Conservation (phyloP, 805 yeast species). For the Saccharomycopsis capsularis region DNA sequence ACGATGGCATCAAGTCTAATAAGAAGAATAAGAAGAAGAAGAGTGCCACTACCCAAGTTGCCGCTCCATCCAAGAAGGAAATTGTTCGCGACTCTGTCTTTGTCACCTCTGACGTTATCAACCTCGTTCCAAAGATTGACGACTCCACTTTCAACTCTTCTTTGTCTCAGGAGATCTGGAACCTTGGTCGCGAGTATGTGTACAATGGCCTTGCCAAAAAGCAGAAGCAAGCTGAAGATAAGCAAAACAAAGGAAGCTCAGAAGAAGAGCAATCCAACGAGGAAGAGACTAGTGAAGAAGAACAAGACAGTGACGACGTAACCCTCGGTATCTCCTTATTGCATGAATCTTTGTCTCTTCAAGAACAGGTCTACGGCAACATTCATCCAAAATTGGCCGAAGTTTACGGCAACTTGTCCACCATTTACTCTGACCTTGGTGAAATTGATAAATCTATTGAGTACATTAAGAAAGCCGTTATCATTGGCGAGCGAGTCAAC, state of each 20-base stretch:
- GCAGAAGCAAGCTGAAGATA: background rate
- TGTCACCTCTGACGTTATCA: slow-evolving; percentile 54
- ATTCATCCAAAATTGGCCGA: slow-evolving; percentile 75
- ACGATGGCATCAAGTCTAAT: slow-evolving; percentile 14
- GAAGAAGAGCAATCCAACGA: background rate
- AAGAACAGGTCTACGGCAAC: slow-evolving; percentile 78
- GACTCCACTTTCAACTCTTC: slow-evolving; percentile 59
- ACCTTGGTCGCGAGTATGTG: slow-evolving; percentile 44
- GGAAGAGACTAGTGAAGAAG: slow-evolving; percentile 30
- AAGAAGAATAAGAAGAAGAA: slow-evolving; percentile 33
- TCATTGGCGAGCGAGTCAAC: slow-evolving; percentile 67
- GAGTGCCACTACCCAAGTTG: slow-evolving; percentile 22
- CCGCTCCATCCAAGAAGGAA: slow-evolving; percentile 8
- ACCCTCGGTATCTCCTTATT: slow-evolving; percentile 56
- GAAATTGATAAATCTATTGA: slow-evolving; percentile 52
- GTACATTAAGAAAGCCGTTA: slow-evolving; percentile 59
- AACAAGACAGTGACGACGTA: slow-evolving; percentile 27
- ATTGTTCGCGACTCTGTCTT: slow-evolving; percentile 30
- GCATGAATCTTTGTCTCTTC: slow-evolving; percentile 61
- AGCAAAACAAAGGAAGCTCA: background rate
- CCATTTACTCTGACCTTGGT: slow-evolving; percentile 55
- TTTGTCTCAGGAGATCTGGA: slow-evolving; percentile 69
- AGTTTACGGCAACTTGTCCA: slow-evolving; percentile 59
- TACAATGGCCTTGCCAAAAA: slow-evolving; percentile 27
- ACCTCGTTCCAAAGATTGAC: slow-evolving; percentile 71